Conservation (phyloP, 768 basidiomycete species). For the Astraeus odoratus region DNA sequence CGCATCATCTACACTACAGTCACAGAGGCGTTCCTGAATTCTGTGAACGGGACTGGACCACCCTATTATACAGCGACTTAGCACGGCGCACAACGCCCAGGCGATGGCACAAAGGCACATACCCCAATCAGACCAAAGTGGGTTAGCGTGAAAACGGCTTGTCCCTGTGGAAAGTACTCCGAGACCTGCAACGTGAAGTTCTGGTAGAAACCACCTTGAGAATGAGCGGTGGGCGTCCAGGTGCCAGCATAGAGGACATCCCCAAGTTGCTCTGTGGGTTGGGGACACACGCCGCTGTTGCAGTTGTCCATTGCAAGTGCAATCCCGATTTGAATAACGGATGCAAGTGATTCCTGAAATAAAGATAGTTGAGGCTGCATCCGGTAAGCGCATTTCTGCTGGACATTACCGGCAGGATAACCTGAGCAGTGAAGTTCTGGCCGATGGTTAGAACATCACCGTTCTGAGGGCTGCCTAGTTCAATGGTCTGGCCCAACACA, state of each 20-base stretch:
- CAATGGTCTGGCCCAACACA: constrained; percentile 23
- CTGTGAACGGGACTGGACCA: constrained; percentile 3
- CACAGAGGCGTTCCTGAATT: constrained; percentile 4
- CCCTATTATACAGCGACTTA: neutral
- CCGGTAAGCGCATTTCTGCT: neutral
- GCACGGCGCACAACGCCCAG: too few species aligned
- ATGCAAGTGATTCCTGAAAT: constrained; percentile 13
- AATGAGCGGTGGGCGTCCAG: constrained; percentile 17
- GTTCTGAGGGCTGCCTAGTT: constrained; percentile 15
- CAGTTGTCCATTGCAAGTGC: constrained; percentile 20
- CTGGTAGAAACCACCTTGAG: constrained; percentile 20
- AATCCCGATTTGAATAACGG: constrained; percentile 24
- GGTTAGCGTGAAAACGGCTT: constrained; percentile 24
- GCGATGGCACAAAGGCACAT: neutral
- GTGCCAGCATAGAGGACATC: constrained; percentile 23
- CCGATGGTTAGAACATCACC: constrained; percentile 15
- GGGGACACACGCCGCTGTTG: constrained; percentile 16
- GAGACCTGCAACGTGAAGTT: constrained; percentile 21
- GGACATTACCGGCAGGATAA: constrained; percentile 15
- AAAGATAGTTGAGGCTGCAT: neutral
- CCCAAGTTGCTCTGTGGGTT: constrained; percentile 16
- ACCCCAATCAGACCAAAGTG: constrained; percentile 25
- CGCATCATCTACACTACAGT: neutral
- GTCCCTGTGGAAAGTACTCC: constrained; percentile 5
- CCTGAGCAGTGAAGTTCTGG: constrained; percentile 11